Evolutionary conservation across 257 asterid species (phyloP), one percentile per base, ranked within the genome.

Genomic region (Avicennia marina): DNA sequence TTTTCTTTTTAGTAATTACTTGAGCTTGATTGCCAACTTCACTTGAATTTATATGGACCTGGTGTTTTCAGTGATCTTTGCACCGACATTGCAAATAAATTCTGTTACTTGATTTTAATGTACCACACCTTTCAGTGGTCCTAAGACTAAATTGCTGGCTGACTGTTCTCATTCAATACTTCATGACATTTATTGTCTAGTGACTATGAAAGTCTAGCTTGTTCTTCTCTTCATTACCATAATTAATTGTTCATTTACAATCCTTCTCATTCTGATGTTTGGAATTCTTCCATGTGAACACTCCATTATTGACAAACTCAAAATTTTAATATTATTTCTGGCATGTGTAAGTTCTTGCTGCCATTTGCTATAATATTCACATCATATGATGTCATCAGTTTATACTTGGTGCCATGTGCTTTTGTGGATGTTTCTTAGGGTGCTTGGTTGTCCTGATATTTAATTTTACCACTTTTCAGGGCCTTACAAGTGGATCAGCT

Each of bases 401-500:
- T 4, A 36, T 36, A 5, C n/a, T n/a, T n/a, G n/a, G n/a, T n/a
- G n/a, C n/a, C n/a, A n/a, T n/a, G n/a, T n/a, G n/a, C n/a, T n/a
- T n/a, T n/a, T n/a, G n/a, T n/a, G n/a, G n/a, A n/a, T n/a, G n/a
- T n/a, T n/a, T n/a, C n/a, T n/a, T 38, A 48, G 20, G 26, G 17
- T 49, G 33, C 44, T 56, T 51, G 2, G 52, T 20, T 18, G 38
- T 11, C 21, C 42, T 26, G 64, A 53, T 53, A 11, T 42, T 6
- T 46, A 32, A 27, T 36, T 70, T 55, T 21, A 25, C 47, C 38
- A 24, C 40, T 60, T 64, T 66, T 53, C 84, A 93, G 98, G 97
- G 97, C 71, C 97, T 93, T 54, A 79, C 74, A 33, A 89, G 95
- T 80, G 97, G 96, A 66, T 89, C 98, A 21, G 94, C 97, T 58